Conservation (phyloP, 768 basidiomycete species). For the Russula brevipes region DNA sequence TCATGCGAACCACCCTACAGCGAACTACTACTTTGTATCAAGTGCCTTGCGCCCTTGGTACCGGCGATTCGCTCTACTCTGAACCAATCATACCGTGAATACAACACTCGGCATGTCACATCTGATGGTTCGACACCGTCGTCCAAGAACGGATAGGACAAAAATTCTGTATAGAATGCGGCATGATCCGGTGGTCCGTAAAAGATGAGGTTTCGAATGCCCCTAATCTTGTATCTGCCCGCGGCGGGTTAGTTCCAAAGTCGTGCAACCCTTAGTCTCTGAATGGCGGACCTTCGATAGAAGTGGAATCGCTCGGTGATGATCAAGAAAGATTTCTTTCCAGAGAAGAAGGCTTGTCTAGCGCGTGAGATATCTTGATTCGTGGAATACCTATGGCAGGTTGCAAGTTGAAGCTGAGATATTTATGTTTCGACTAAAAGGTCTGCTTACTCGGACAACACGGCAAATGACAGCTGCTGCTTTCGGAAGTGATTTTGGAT, state of each 20-base stretch:
- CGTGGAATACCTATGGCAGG: slow-evolving; percentile 66
- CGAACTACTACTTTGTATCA: slow-evolving; percentile 25
- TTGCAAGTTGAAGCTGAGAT: not conserved
- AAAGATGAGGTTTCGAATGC: slow-evolving; percentile 89
- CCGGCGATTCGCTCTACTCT: slow-evolving; percentile 81
- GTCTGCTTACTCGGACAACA: slow-evolving; percentile 78
- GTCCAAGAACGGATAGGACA: slow-evolving; percentile 88
- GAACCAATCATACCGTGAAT: slow-evolving; percentile 87
- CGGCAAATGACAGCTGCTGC: slow-evolving; percentile 62
- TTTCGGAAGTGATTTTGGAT: slow-evolving; percentile 84
- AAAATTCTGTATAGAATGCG: slow-evolving; percentile 85
- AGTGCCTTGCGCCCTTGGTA: slow-evolving; percentile 33
- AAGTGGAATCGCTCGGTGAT: slow-evolving; percentile 99
- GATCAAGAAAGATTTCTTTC: slow-evolving; percentile 79
- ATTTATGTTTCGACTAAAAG: not conserved
- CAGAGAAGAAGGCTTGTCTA: slow-evolving; percentile 86
- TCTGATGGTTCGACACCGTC: slow-evolving; percentile 83
- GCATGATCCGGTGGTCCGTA: slow-evolving; percentile 90
- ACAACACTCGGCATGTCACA: slow-evolving; percentile 74
- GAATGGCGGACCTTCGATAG: slow-evolving; percentile 62
- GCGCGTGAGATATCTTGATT: slow-evolving; percentile 94
- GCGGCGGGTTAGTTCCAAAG: slow-evolving; percentile 11
- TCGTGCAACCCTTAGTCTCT: not conserved
- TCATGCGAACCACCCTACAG: not conserved
- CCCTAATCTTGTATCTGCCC: slow-evolving; percentile 82